phyloP scores from a whole-genome alignment of 2,329 filamentous ascomycete genomes.

The Epichloe gansuensis region DNA sequence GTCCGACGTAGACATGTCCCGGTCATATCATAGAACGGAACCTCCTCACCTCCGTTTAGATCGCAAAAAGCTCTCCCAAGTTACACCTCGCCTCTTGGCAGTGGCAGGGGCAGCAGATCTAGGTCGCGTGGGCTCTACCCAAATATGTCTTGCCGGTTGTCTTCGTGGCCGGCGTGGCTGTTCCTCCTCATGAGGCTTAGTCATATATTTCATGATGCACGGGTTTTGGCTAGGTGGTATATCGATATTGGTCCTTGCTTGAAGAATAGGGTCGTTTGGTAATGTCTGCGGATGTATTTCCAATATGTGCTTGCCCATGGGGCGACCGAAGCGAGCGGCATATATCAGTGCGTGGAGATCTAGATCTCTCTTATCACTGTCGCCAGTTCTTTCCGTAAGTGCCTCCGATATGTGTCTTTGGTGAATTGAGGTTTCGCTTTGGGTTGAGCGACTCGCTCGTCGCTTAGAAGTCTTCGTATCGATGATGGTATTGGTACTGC shows the following conservation, averaged over 20 bases:
- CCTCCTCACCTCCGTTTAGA: conserved; percentile 13
- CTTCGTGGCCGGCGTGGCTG: conserved; percentile 6
- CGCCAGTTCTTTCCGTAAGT: neutral
- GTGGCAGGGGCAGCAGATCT: conserved; percentile 4
- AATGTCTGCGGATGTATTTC: conserved; percentile 29
- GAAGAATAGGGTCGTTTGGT: conserved; percentile 26
- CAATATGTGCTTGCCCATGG: conserved; percentile 16
- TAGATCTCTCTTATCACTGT: conserved; percentile 10
- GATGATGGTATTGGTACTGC: neutral
- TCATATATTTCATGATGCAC: conserved; percentile 18
- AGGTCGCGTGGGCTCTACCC: conserved; percentile 13
- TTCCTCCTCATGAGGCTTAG: conserved; percentile 3
- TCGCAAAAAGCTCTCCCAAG: conserved; percentile 13
- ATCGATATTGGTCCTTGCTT: conserved; percentile 13
- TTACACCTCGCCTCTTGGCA: conserved; percentile 7
- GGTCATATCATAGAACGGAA: neutral
- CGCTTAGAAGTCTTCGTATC: neutral
- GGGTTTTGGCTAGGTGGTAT: conserved; percentile 29
- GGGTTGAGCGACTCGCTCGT: conserved; percentile 5
- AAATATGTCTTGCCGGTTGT: conserved; percentile 5
- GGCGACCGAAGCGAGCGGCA: conserved; percentile 16
- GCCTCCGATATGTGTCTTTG: neutral
- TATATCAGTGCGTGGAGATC: conserved; percentile 21
- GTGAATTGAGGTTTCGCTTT: conserved; percentile 1
- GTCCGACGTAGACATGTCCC: neutral